Evolutionary conservation across 768 basidiomycete genomes (phyloP).

Genomic region (Gelatoporia subvermispora): DNA sequence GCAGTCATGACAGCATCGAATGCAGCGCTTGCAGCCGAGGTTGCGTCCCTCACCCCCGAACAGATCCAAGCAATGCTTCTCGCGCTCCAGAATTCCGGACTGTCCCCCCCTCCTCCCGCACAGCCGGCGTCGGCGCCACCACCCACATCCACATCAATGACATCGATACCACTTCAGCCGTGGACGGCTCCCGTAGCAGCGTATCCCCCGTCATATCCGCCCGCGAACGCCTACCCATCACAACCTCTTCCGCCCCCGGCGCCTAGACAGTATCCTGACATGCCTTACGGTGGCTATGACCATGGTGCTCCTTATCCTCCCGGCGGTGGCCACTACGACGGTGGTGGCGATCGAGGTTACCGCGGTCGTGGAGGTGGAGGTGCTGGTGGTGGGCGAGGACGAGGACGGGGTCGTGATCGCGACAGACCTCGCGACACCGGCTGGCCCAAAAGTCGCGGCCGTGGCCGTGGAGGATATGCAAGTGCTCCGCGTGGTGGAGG

Average conservation of each 20-base stretch:
- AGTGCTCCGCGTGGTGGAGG: constrained; percentile 8
- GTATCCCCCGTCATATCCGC: constrained; percentile 19
- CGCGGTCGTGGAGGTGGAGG: constrained; percentile 32
- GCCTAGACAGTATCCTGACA: neutral
- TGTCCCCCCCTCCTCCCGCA: constrained; percentile 22
- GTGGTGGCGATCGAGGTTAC: constrained; percentile 22
- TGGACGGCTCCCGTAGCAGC: constrained; percentile 9
- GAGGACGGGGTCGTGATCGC: constrained; percentile 24
- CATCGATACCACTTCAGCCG: constrained; percentile 15
- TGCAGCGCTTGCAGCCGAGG: constrained; percentile 55
- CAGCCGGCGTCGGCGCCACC: constrained; percentile 2
- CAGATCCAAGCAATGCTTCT: constrained; percentile 68
- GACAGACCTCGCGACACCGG: constrained; percentile 49
- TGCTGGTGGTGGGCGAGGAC: constrained; percentile 26
- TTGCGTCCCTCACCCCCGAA: constrained; percentile 70
- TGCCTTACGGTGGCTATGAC: constrained; percentile 23
- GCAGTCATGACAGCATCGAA: constrained; percentile 21
- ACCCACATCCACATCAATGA: too few relatives aligned
- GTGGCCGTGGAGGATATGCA: constrained; percentile 10
- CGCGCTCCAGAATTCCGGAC: constrained; percentile 43
- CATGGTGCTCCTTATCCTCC: constrained; percentile 7
- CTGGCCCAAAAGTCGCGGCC: constrained; percentile 45
- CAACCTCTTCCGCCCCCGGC: constrained; percentile 4
- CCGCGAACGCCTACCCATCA: constrained; percentile 21
- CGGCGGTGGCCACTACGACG: constrained; percentile 16